Evolutionary conservation across 2,329 filamentous ascomycete genomes (phyloP), one percentile per base, ranked within the genome.

Genomic region (Monosporascus cannonballus): DNA sequence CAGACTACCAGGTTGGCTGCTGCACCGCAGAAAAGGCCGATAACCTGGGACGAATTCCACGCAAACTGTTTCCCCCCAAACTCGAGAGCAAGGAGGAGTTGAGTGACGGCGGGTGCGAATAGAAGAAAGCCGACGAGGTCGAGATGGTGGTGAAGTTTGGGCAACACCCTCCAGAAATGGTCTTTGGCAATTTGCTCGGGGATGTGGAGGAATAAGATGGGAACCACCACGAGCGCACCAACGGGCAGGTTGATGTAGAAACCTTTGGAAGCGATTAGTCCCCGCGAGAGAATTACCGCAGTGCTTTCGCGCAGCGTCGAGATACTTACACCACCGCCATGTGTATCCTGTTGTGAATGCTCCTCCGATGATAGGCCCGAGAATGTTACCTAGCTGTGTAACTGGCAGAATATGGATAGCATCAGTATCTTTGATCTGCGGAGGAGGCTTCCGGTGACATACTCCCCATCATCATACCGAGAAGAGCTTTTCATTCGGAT

Each of bases 171-270:
- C 14, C 42, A 22, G 11, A 52, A 20, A 0, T 50, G 45, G 1
- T 42, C 54, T 41, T 61, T 59, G 0, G 36, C 20, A 17, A 36
- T 47, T 24, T 54, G 22, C 54, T 59, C 20, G 64, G 71, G 36
- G 57, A 62, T 64, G 34, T 65, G 59, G 54, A 75, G 67, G 53
- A 68, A 62, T 57, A 74, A 54, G 15, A 72, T 36, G 24, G 67
- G 53, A 2, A 63, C 37, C 36, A 63, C 60, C 2, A 67, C 64
- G 3, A 66, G 47, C 18, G 62, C 67, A 3, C 71, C 71, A 41
- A 71, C 61, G 0, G 72, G 73, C 1, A 76, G 61, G 50, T 69
- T 72, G 62, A 73, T 69, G 58, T 65, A 68, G 2, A 74, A 63
- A 53, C 63, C 56, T 58, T 30, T 9, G 47, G 1, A 46, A 17